Base-by-base conservation (phyloP, 495 filamentous ascomycete species). In the Chaetomidium leptoderma region DNA sequence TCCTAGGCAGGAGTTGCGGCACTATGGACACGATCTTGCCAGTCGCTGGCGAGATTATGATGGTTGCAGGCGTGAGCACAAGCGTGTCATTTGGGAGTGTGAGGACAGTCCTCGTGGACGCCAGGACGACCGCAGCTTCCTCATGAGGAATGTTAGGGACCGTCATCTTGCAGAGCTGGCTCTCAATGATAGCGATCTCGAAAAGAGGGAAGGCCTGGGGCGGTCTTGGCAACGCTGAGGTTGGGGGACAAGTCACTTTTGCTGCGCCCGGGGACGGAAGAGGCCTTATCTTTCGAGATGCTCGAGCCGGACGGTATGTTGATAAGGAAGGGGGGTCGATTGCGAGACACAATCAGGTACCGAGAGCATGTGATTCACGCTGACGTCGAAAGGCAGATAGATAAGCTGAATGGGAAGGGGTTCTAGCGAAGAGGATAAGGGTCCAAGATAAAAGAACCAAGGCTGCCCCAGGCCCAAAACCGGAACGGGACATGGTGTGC, bases 11-110 rank as follows among this genome's bases (percentile, higher is more conserved):
- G 59, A 97, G 77, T 26, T 82, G 81, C 48, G 85, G 82, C 61
- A 88, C 83, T 57, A 96, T 79, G 7, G 87, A 85, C 21, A 85
- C 80, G 71, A 97, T 93, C 76, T 90, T 95, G 64, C 93, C 93
- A 2, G 90, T 89, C 29, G 63, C 69, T 6, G 80, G 85, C 6
- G 90, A 95, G 63, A 97, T 76, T 43, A 88, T 80, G 58, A 98
- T 80, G 17, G 92, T 96, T 32, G 81, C 83, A 11, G 82, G 81
- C 7, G 74, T 75, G n/a, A 81, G 67, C 7, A 77, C 11, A 6
- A 82, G 70, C 33, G 72, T 74, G 54, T 82, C 73, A 45, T 81
- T 70, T 23, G 86, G 82, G 32, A 86, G 79, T 9, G 85, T 91
- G 69, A 96, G 71, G 35, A 98, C 83, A 37, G 89, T 87, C 59